Conservation (phyloP, 1,284 basidiomycete species). For the Tilletiaria anomala region DNA sequence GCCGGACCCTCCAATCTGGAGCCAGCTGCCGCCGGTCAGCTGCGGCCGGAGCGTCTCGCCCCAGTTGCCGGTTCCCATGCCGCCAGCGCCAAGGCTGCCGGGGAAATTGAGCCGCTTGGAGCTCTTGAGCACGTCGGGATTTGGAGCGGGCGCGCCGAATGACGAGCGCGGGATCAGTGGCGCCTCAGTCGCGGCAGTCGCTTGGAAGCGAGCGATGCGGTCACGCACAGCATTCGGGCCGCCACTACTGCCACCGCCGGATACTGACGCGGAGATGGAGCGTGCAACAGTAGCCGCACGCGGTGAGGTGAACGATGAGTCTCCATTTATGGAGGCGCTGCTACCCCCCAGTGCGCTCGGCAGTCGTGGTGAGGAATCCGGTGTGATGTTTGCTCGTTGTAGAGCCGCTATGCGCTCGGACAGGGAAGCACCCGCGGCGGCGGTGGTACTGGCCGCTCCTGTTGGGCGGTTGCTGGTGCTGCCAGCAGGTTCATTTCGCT, state of each 20-base stretch:
- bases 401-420: slow-evolving; percentile 30
- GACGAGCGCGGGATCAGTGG: slow-evolving; percentile 24
- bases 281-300: slow-evolving; percentile 11
- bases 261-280: background rate
- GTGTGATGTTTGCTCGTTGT: slow-evolving; percentile 17
- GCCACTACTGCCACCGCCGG: background rate
- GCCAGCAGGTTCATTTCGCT: no score
- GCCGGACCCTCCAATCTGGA: slow-evolving; percentile 7
- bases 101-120: slow-evolving; percentile 16
- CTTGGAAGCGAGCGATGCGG: slow-evolving; percentile 27
- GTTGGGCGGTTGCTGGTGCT: no score
- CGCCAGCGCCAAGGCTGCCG: no score
- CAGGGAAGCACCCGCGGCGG: no score
- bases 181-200: slow-evolving; percentile 9
- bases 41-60: slow-evolving; percentile 27
- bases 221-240: slow-evolving; percentile 15
- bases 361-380: background rate
- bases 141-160: slow-evolving; percentile 28
- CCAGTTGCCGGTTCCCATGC: slow-evolving; percentile 18
- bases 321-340: slow-evolving; percentile 2
- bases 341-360: no score
- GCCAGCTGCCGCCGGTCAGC: slow-evolving; percentile 28
- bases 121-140: slow-evolving; percentile 16
- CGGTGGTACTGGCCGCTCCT: no score
- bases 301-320: slow-evolving; percentile 8